Conservation (phyloP, 768 basidiomycete species). For the Trametes sanguinea region DNA sequence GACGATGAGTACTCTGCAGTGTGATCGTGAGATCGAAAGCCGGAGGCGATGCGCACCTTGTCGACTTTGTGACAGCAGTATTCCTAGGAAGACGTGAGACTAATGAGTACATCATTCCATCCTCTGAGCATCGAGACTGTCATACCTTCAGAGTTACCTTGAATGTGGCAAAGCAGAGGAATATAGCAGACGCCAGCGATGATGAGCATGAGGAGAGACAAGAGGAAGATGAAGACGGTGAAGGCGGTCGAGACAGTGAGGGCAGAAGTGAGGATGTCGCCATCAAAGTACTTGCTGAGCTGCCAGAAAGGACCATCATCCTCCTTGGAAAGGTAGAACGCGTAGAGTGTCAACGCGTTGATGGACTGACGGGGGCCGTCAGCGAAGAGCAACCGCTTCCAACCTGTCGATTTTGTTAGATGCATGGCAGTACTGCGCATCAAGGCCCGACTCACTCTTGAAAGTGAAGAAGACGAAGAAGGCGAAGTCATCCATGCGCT, state of each 20-base stretch:
- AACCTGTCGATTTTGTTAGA: slow-evolving; percentile 47
- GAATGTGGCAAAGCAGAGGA: slow-evolving; percentile 93
- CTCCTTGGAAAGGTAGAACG: slow-evolving; percentile 70
- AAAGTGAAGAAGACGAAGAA: slow-evolving; percentile 99
- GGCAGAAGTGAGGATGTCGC: slow-evolving; percentile 72
- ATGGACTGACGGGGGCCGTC: slow-evolving; percentile 97
- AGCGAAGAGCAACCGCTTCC: slow-evolving; percentile 87
- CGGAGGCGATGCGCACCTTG: slow-evolving; percentile 57
- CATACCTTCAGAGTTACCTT: slow-evolving; percentile 92
- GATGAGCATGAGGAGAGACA: slow-evolving; percentile 79
- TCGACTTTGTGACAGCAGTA: slow-evolving; percentile 99
- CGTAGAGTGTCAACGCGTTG: slow-evolving; percentile 95
- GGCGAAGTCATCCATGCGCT: slow-evolving; percentile 95
- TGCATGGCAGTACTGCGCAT: background rate
- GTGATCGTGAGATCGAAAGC: slow-evolving; percentile 18
- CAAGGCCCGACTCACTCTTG: slow-evolving; percentile 68
- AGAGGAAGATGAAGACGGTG: slow-evolving; percentile 85
- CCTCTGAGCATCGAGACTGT: background rate
- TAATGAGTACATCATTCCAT: background rate
- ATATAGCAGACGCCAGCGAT: slow-evolving; percentile 87
- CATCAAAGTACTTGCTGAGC: slow-evolving; percentile 75
- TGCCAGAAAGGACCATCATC: slow-evolving; percentile 62
- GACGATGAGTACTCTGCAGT: background rate
- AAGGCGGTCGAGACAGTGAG: slow-evolving; percentile 88
- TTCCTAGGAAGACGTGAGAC: slow-evolving; percentile 56